Base-by-base conservation (phyloP, 2,329 filamentous ascomycete genomes). In the Stagonosporopsis chrysanthemi region DNA sequence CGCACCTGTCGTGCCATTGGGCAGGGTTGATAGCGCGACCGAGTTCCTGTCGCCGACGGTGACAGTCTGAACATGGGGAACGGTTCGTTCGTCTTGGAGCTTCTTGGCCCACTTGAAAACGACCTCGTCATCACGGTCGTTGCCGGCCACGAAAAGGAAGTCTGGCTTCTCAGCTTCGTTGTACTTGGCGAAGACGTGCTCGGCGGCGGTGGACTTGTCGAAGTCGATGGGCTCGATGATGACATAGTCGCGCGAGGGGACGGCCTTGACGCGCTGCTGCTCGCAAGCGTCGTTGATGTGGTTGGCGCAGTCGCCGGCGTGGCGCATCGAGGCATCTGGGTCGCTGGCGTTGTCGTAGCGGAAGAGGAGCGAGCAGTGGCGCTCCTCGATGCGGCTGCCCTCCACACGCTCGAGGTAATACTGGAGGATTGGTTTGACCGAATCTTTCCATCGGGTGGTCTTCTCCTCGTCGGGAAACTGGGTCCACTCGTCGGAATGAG, bases 251-350 rank as follows among this genome's bases (percentile, higher is more conserved):
- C 95, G 90, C 14, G 91, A 81, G 1, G 90, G 89, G 17, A 96
- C 86, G 5, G 94, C 94, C 70, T 92, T 91, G 4, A 98, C 90
- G 29, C 88, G 85, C 76, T 96, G 91, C 52, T 84, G 86, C 72
- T 92, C 89, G 73, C 92, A 97, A 0, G 92, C 90, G 71, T 97
- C 93, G 72, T 98, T 98, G 81, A 98, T 95, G 69, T 97, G 93
- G 61, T 91, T 93, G 0, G 92, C 92, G 70, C 92, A 96, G 73
- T 98, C 94, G 19, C 89, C 90, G 0, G 92, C 94, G 68, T 93
- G 90, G 19, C 92, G 88, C 56, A 85, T 83, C 0, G 93, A 93
- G 23, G 86, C 84, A 48, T 89, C 86, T 56, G 86, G 86, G 72
- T 97, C 91, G 52, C 92, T 90, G 1, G 90, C 89, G 50, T 88